A percentile compares a stretch with the other conserved stretches of the same genome.
phyloP scores from a whole-genome alignment of 768 basidiomycete species.

The Panellus pusillus region DNA sequence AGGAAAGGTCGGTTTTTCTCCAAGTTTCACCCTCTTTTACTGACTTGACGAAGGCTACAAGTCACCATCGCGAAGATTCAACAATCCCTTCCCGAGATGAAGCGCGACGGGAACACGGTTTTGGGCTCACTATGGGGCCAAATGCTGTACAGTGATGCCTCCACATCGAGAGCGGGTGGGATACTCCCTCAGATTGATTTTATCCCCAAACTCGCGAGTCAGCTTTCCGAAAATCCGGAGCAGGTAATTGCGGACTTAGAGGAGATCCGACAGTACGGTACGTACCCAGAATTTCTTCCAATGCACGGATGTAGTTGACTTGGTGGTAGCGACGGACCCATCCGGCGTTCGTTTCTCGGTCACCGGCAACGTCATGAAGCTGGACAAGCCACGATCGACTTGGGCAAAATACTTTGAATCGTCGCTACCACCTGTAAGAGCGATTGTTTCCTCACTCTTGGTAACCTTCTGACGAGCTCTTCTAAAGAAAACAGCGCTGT shows the following conservation, averaged over 20 bases:
- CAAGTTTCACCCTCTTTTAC: background rate
- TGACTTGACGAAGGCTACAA: conserved; percentile 56
- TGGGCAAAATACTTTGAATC: conserved; percentile 73
- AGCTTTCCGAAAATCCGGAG: conserved; percentile 72
- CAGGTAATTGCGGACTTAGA: conserved; percentile 74
- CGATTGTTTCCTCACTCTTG: background rate
- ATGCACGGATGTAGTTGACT: background rate
- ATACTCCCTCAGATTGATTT: conserved; percentile 78
- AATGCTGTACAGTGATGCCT: conserved; percentile 65
- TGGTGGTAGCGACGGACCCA: conserved; percentile 70
- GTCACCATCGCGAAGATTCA: conserved; percentile 85
- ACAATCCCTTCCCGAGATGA: conserved; percentile 87
- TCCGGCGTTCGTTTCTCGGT: conserved; percentile 86
- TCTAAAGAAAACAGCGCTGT: conserved; percentile 50
- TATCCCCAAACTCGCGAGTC: conserved; percentile 69
- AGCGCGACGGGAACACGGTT: conserved; percentile 85
- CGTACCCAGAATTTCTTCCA: conserved; percentile 28
- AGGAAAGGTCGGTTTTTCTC: conserved; percentile 58
- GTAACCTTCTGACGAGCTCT: conserved; percentile 4
- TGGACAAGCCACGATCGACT: conserved; percentile 69
- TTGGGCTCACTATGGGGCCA: conserved; percentile 69
- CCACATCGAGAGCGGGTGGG: conserved; percentile 65
- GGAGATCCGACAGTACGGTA: conserved; percentile 66
- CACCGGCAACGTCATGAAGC: conserved; percentile 75
- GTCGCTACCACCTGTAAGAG: conserved; percentile 58